A percentile compares a stretch with the other conserved stretches of the same genome.
Conservation (phyloP, 225 moss, liverwort and hornwort species). For the Sphagnum contortum region DNA sequence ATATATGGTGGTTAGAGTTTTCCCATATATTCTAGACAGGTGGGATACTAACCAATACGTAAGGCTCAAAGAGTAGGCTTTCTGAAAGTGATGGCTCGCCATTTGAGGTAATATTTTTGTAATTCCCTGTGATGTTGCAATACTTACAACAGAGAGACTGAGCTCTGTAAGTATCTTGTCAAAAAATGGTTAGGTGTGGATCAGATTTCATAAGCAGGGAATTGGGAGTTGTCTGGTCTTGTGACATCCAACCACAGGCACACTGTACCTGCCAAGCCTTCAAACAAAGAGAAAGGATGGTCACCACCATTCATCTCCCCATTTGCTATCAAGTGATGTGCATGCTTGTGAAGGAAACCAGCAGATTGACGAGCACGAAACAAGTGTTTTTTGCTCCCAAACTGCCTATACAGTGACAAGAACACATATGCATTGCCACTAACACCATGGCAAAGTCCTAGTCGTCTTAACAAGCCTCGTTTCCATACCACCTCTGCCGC, state of each 20-base stretch:
- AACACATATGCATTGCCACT: conserved; percentile 88
- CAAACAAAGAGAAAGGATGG: conserved; percentile 74
- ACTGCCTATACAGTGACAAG: conserved; percentile 57
- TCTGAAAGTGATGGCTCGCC: too few species aligned
- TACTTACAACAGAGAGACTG: too few species aligned
- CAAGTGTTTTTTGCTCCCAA: conserved; percentile 56
- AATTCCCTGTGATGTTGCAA: too few species aligned
- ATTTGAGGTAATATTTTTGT: too few species aligned
- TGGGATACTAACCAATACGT: too few species aligned
- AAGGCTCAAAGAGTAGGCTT: too few species aligned
- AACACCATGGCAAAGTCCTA: conserved; percentile 89
- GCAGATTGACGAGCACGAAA: conserved; percentile 72
- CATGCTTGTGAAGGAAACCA: conserved; percentile 61
- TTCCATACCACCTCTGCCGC: conserved; percentile 89
- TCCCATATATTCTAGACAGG: too few species aligned
- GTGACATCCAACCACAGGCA: conserved; percentile 84
- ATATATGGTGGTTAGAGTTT: too few species aligned
- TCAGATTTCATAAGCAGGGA: conserved; percentile 80
- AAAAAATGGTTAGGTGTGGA: too few species aligned
- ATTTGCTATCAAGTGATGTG: conserved; percentile 40
- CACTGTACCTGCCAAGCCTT: conserved; percentile 87
- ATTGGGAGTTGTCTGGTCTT: conserved; percentile 49
- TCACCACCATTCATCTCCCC: conserved; percentile 92
- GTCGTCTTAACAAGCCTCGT: conserved; percentile 64
- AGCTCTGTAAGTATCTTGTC: too few species aligned